Conservation (phyloP, 306 rosid genomes). For the Vigna trinervia region DNA sequence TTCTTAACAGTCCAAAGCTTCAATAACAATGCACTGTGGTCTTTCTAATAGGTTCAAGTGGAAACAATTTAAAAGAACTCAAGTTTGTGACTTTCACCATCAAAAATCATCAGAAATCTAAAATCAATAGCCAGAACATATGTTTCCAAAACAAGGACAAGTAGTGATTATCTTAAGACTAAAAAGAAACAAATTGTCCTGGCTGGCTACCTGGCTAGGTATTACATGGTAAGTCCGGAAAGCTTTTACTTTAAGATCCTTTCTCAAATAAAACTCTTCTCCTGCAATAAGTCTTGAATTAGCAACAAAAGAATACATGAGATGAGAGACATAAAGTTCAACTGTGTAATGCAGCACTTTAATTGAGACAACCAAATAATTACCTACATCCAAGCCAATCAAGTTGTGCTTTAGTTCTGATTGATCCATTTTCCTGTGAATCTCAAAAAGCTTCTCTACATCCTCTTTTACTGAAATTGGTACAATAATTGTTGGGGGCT, state of each 20-base stretch:
- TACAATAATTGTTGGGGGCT: slow-evolving; percentile 84
- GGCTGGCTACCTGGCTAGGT: slow-evolving; percentile 77
- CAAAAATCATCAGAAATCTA: slow-evolving; percentile 4
- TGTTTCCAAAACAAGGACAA: background rate
- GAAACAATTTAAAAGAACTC: slow-evolving; percentile 33
- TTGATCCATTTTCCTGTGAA: slow-evolving; percentile 86
- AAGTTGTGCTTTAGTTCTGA: slow-evolving; percentile 82
- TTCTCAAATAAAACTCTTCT: slow-evolving; percentile 75
- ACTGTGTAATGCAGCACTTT: slow-evolving; percentile 37
- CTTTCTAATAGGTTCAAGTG: background rate
- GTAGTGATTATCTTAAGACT: slow-evolving; percentile 20
- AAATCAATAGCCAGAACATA: slow-evolving; percentile 30
- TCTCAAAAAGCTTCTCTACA: slow-evolving; percentile 80
- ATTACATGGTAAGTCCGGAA: slow-evolving; percentile 87
- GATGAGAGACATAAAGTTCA: slow-evolving; percentile 5
- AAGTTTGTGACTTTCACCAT: slow-evolving; percentile 3
- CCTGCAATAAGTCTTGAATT: slow-evolving; percentile 56
- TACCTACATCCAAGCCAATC: slow-evolving; percentile 91
- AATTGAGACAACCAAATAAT: slow-evolving; percentile 50
- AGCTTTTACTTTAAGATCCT: slow-evolving; percentile 82
- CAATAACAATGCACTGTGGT: slow-evolving; percentile 10
- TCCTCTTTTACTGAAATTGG: slow-evolving; percentile 76
- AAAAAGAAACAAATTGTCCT: background rate
- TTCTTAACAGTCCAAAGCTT: slow-evolving; percentile 24
- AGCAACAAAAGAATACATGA: slow-evolving; percentile 7